Percentiles rank a stretch among this genome's conserved stretches.
phyloP scores from a whole-genome alignment of 2,329 filamentous ascomycete genomes.

The Nakataea oryzae region DNA sequence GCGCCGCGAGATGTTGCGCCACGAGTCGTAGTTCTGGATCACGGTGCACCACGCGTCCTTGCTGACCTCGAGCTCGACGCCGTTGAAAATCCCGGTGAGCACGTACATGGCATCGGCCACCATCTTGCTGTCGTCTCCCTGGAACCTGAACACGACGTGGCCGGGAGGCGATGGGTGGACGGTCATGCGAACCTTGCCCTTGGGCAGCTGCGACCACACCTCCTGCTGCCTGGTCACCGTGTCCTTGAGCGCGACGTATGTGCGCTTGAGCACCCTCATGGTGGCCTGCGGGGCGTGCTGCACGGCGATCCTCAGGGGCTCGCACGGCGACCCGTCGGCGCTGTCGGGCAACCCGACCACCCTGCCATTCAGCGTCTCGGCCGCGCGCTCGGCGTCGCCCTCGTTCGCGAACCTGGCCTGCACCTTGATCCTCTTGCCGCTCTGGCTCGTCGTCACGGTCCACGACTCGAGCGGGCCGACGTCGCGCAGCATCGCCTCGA shows the following conservation, averaged over 20 bases:
- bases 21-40: conserved; percentile 1
- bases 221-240: conserved; percentile 15
- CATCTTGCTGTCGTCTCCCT: conserved; percentile 18
- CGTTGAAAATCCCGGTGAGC: conserved; percentile 21
- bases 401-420: conserved; percentile 26
- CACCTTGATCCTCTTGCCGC: conserved; percentile 25
- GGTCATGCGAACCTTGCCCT: conserved; percentile 15
- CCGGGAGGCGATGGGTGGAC: conserved; percentile 14
- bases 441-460: conserved; percentile 12
- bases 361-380: conserved; percentile 17
- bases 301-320: conserved; percentile 20
- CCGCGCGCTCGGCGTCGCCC: conserved; percentile 22
- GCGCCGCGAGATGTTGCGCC: conserved; percentile 7
- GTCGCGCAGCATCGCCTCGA: conserved; percentile 18
- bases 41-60: conserved; percentile 20
- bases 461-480: conserved; percentile 24
- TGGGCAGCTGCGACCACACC: conserved; percentile 16
- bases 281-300: conserved; percentile 23
- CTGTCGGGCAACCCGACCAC: conserved; percentile 17
- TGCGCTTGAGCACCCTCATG: conserved; percentile 22
- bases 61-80: conserved; percentile 16
- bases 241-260: conserved; percentile 20
- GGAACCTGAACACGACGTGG: conserved; percentile 24
- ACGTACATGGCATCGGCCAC: conserved; percentile 20
- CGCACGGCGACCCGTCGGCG: conserved; percentile 3